phyloP scores from a whole-genome alignment of 2,329 filamentous ascomycete species.

The Aspergillus caelatus region DNA sequence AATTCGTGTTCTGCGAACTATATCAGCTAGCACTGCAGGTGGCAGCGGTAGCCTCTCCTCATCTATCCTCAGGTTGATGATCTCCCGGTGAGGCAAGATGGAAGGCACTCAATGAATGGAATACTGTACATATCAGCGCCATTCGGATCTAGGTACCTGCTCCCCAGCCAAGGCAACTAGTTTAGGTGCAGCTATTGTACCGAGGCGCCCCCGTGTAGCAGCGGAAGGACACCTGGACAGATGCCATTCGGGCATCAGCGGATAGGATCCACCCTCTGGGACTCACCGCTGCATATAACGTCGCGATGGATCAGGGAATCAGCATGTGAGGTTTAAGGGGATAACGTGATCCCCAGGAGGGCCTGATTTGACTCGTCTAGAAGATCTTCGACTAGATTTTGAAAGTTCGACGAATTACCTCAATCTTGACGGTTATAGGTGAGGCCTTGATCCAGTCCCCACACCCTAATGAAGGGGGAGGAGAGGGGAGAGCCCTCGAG shows the following conservation, averaged over 20 bases:
- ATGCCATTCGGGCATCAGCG: slow-evolving; percentile 7
- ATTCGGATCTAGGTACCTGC: not conserved
- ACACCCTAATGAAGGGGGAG: not conserved
- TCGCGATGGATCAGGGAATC: not conserved
- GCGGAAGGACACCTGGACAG: slow-evolving; percentile 4
- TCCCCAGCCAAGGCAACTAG: not conserved
- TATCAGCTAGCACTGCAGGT: not conserved
- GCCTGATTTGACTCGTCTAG: not conserved
- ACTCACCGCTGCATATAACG: slow-evolving; percentile 8
- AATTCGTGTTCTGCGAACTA: not conserved
- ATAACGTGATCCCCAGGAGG: not conserved
- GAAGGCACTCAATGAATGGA: not conserved
- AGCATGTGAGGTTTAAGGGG: not conserved
- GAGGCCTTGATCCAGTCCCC: not conserved
- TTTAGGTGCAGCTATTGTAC: slow-evolving; percentile 1
- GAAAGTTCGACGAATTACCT: not conserved
- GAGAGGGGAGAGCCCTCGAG: not conserved
- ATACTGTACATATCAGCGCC: not conserved
- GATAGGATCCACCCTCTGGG: not conserved
- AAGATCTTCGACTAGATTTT: not conserved
- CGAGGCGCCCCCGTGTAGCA: not conserved
- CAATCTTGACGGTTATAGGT: not conserved
- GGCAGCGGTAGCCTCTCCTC: not conserved
- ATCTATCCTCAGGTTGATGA: slow-evolving; percentile 4
- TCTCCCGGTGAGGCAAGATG: slow-evolving; percentile 7